Conservation (phyloP, 805 yeast species). For the Lipomyces lipofer region DNA sequence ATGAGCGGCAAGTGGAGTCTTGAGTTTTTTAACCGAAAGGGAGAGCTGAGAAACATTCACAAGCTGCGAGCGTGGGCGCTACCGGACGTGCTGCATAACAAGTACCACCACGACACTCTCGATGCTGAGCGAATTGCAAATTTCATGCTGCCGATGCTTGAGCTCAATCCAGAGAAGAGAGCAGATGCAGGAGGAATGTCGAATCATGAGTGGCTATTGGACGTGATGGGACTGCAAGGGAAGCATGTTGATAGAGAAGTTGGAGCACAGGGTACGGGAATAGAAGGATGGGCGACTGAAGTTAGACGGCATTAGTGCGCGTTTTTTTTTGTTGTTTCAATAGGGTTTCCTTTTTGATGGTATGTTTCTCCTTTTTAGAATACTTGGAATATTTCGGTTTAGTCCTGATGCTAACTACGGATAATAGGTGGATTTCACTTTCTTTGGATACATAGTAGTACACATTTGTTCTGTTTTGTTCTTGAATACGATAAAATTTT, state of each 20-base stretch:
- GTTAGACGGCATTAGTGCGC: slow-evolving; percentile 37
- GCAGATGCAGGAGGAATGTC: slow-evolving; percentile 97
- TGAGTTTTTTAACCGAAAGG: slow-evolving; percentile 63
- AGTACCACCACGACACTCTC: slow-evolving; percentile 68
- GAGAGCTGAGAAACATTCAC: slow-evolving; percentile 73
- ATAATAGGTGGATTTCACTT: too few species aligned
- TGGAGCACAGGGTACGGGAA: slow-evolving; percentile 82
- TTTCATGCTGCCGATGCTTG: slow-evolving; percentile 81
- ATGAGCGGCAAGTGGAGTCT: slow-evolving; percentile 61
- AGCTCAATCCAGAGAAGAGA: slow-evolving; percentile 72
- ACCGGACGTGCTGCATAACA: slow-evolving; percentile 75
- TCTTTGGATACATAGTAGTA: too few species aligned
- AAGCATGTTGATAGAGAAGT: slow-evolving; percentile 69
- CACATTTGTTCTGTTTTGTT: too few species aligned
- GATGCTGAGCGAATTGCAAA: slow-evolving; percentile 75
- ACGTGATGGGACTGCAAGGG: slow-evolving; percentile 73
- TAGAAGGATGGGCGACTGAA: slow-evolving; percentile 87
- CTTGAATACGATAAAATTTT: too few species aligned
- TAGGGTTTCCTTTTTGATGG: too few species aligned
- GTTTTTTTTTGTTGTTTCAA: too few species aligned
- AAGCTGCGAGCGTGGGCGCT: slow-evolving; percentile 89
- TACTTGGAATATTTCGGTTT: too few species aligned
- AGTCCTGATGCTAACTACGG: too few species aligned
- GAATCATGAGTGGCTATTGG: slow-evolving; percentile 79
- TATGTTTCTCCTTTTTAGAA: too few species aligned